Evolutionary conservation across 805 yeast species (phyloP).

Genomic region (Metschnikowia kofuensis): DNA sequence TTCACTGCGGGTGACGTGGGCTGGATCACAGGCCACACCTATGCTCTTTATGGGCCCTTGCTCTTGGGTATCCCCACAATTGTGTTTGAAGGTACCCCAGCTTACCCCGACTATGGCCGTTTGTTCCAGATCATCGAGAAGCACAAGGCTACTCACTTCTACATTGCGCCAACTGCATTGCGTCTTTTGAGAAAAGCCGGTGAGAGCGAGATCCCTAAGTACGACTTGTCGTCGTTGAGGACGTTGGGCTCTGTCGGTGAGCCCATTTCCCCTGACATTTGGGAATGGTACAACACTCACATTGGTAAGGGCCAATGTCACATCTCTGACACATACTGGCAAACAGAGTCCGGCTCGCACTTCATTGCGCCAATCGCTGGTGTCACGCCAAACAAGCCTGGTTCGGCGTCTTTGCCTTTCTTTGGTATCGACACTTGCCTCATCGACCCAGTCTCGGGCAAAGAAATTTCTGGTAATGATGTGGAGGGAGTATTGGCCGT

Average conservation of each 20-base stretch:
- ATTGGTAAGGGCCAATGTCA: slow-evolving; percentile 70
- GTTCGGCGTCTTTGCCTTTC: slow-evolving; percentile 81
- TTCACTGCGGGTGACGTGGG: slow-evolving; percentile 92
- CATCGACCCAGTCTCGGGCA: slow-evolving; percentile 72
- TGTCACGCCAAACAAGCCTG: slow-evolving; percentile 78
- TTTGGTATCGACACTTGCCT: slow-evolving; percentile 75
- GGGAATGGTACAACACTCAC: slow-evolving; percentile 81
- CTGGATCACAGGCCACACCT: slow-evolving; percentile 89
- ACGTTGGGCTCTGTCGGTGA: slow-evolving; percentile 82
- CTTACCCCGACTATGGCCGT: slow-evolving; percentile 76
- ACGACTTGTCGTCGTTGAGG: slow-evolving; percentile 63
- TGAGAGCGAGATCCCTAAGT: slow-evolving; percentile 55
- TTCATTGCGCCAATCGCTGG: slow-evolving; percentile 73
- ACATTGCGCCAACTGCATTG: slow-evolving; percentile 82
- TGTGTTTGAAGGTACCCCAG: slow-evolving; percentile 85
- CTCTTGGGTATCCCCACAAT: slow-evolving; percentile 73
- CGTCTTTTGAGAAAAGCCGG: slow-evolving; percentile 77
- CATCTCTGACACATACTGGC: slow-evolving; percentile 85
- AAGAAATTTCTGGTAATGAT: slow-evolving; percentile 62
- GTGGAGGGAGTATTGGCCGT: slow-evolving; percentile 81
- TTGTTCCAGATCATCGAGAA: slow-evolving; percentile 75
- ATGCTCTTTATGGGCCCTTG: slow-evolving; percentile 80
- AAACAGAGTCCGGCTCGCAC: slow-evolving; percentile 84
- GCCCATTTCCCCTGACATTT: slow-evolving; percentile 80
- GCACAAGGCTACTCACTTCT: slow-evolving; percentile 72